Conservation (phyloP, 495 filamentous ascomycete genomes). For the Daldinia concentrica region DNA sequence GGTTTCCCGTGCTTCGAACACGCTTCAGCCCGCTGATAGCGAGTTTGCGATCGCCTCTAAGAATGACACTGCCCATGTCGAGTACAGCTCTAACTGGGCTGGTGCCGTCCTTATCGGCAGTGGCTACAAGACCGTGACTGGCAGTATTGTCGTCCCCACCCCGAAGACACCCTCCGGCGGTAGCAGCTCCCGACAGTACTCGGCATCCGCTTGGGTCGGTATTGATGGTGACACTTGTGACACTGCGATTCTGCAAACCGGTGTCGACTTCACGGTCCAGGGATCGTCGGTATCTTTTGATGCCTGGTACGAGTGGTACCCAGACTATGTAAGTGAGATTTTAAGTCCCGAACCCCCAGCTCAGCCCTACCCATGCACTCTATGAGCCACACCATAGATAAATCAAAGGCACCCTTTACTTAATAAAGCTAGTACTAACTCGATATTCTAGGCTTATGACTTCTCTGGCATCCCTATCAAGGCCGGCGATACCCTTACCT, state of each 20-base stretch:
- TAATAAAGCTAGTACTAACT: conserved; percentile 12
- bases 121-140: conserved; percentile 62
- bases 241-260: conserved; percentile 68
- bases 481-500: conserved; percentile 66
- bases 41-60: conserved; percentile 12
- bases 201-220: conserved; percentile 70
- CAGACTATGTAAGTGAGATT: conserved; percentile 46
- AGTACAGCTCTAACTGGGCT: conserved; percentile 69
- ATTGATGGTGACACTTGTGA: conserved; percentile 69
- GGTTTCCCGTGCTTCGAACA: conserved; percentile 31
- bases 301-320: conserved; percentile 75
- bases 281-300: conserved; percentile 53
- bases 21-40: conserved; percentile 25
- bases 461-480: conserved; percentile 62
- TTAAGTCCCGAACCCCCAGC: not conserved
- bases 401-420: not conserved
- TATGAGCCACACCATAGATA: not conserved
- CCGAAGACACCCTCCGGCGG: conserved; percentile 58
- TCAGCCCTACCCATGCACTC: not conserved
- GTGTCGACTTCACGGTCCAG: conserved; percentile 64
- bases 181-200: conserved; percentile 52
- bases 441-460: conserved; percentile 55
- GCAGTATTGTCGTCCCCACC: conserved; percentile 64
- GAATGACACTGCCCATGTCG: conserved; percentile 38
- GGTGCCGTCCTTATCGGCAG: conserved; percentile 64